These are phyloP conservation scores for Russula earlei DNA, from an alignment of 768 basidiomycete species.

Conservation along the genomic window DNA sequence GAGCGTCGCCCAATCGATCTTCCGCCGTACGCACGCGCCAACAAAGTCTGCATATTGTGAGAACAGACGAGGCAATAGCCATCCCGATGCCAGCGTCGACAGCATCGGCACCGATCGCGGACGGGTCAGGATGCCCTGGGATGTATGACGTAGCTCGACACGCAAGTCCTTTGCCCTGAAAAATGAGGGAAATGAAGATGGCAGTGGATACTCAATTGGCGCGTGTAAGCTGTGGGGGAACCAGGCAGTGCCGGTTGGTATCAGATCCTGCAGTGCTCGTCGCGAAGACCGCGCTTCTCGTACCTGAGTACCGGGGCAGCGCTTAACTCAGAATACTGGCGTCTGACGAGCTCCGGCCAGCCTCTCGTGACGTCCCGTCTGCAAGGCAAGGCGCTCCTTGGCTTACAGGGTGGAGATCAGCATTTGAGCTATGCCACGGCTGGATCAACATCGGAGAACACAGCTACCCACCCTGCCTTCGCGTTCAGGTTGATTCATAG, in stretches of 20 bases:
- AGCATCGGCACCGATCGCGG: conserved; percentile 8
- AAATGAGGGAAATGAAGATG: conserved; percentile 49
- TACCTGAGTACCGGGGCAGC: conserved; percentile 34
- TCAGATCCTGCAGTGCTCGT: neutral
- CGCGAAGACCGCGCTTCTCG: conserved; percentile 8
- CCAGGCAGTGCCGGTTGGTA: neutral
- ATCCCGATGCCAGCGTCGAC: conserved; percentile 34
- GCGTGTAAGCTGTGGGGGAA: conserved; percentile 30
- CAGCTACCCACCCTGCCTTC: conserved; percentile 5
- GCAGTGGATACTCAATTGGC: conserved; percentile 47
- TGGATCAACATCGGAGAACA: neutral
- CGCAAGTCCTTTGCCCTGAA: conserved; percentile 24
- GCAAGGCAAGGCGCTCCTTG: conserved; percentile 27
- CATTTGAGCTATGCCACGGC: neutral
- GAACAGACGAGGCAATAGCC: conserved; percentile 34
- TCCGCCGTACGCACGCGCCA: conserved; percentile 30
- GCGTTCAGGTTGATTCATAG: conserved; percentile 22
- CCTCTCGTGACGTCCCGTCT: conserved; percentile 54
- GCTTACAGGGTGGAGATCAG: neutral
- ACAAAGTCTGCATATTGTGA: conserved; percentile 43
- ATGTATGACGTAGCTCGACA: conserved; percentile 7
- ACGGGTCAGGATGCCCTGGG: conserved; percentile 4
- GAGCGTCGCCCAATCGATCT: conserved; percentile 10
- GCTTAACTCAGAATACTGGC: conserved; percentile 35
- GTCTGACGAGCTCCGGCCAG: conserved; percentile 32